Percentiles rank a stretch among this genome's conserved stretches.
These are phyloP conservation scores for Rosa hybrid DNA, from an alignment of 331 rosid species.

Conservation along the genomic window DNA sequence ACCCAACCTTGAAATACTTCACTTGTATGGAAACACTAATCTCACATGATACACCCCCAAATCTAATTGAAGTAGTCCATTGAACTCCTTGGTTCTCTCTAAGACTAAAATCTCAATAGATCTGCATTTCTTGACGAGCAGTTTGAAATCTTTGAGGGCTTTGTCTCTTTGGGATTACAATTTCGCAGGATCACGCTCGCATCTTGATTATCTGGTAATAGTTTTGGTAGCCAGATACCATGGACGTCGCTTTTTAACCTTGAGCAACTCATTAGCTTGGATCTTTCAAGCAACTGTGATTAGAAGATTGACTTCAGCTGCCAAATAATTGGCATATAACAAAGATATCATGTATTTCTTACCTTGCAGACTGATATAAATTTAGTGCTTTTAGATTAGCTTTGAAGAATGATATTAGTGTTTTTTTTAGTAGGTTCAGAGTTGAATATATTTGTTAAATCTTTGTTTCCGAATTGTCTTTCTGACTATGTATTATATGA, in stretches of 20 bases:
- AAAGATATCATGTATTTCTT: no score
- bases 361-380: no score
- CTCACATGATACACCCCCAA: neutral
- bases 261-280: neutral
- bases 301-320: no score
- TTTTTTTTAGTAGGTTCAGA: no score
- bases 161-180: neutral
- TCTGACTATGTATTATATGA: no score
- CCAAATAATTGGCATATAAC: no score
- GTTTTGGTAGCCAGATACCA: conserved; percentile 22
- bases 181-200: neutral
- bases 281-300: conserved; percentile 1
- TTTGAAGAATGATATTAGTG: no score
- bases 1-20: neutral
- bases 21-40: neutral
- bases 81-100: neutral
- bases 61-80: conserved; percentile 6
- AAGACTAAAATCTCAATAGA: neutral
- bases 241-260: conserved; percentile 9
- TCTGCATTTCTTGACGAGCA: neutral
- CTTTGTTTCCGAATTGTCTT: no score
- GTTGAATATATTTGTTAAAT: no score
- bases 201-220: neutral
- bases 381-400: no score
- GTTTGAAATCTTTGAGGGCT: neutral